These are phyloP conservation scores for Taphrina pruni DNA, from an alignment of 1,139 yeast genomes.

Conservation along the genomic window DNA sequence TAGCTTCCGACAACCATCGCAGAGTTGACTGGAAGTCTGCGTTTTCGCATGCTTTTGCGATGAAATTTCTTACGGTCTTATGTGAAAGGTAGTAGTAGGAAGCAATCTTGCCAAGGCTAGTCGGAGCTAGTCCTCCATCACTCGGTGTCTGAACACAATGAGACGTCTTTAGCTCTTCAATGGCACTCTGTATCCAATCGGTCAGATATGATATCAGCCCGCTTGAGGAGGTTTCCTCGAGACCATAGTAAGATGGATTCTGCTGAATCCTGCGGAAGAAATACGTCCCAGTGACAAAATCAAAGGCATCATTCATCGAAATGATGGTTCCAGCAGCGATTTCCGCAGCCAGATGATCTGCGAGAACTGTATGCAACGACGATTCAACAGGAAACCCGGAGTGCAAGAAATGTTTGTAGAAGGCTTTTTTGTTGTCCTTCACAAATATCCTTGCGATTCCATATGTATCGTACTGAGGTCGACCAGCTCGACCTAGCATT, in stretches of 20 bases:
- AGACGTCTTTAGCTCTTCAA: slow-evolving; percentile 71
- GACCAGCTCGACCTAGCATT: slow-evolving; percentile 78
- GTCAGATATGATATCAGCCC: slow-evolving; percentile 76
- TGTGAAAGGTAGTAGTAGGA: slow-evolving; percentile 95
- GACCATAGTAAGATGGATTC: slow-evolving; percentile 93
- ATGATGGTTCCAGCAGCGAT: slow-evolving; percentile 84
- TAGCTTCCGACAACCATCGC: slow-evolving; percentile 73
- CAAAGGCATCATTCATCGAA: slow-evolving; percentile 85
- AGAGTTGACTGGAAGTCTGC: slow-evolving; percentile 73
- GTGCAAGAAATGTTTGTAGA: slow-evolving; percentile 90
- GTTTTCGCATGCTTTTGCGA: slow-evolving; percentile 59
- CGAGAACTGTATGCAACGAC: slow-evolving; percentile 87
- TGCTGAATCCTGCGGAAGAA: slow-evolving; percentile 90
- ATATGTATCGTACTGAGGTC: slow-evolving; percentile 94
- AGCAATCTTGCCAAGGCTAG: slow-evolving; percentile 83
- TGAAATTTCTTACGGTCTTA: slow-evolving; percentile 75
- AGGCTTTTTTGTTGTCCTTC: slow-evolving; percentile 86
- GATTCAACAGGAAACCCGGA: slow-evolving; percentile 98
- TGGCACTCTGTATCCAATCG: slow-evolving; percentile 70
- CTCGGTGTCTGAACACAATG: slow-evolving; percentile 66
- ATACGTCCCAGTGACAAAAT: slow-evolving; percentile 93
- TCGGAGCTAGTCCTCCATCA: slow-evolving; percentile 49
- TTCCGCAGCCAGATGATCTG: slow-evolving; percentile 96
- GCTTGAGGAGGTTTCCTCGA: slow-evolving; percentile 69
- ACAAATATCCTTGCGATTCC: slow-evolving; percentile 96